A percentile compares a stretch with the other conserved stretches of the same genome.
These are phyloP conservation scores for Coemansia sp. DNA, from an alignment of 192 early-diverging fungal genomes.

Conservation along the genomic window DNA sequence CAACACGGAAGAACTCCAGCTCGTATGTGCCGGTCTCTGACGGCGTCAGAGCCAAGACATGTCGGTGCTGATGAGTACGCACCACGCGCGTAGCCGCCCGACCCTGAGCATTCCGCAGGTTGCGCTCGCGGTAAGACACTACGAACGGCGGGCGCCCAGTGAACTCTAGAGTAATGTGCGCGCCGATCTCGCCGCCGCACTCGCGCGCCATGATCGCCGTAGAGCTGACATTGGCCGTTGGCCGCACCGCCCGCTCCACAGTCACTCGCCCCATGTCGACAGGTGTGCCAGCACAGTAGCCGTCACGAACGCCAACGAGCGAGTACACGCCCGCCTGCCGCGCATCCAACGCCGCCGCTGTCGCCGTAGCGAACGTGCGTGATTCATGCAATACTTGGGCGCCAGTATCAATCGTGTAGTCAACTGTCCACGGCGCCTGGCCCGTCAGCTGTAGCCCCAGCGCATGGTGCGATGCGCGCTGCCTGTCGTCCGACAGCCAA, in stretches of 20 bases:
- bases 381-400: conserved; percentile 16
- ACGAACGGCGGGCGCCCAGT: conserved; percentile 48
- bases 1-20: conserved; percentile 52
- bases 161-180: conserved; percentile 46
- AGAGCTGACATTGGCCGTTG: conserved; percentile 32
- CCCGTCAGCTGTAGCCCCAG: conserved; percentile 36
- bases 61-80: conserved; percentile 38
- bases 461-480: conserved; percentile 37
- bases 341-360: conserved; percentile 29
- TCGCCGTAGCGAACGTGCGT: conserved; percentile 10
- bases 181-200: conserved; percentile 55
- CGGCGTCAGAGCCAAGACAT: conserved; percentile 40
- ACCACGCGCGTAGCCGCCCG: conserved; percentile 28
- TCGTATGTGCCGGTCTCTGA: conserved; percentile 47
- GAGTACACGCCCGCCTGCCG: conserved; percentile 33
- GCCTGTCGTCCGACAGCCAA: conserved; percentile 43
- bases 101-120: conserved; percentile 34
- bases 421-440: conserved; percentile 44
- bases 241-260: conserved; percentile 28
- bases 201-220: conserved; percentile 50
- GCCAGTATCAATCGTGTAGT: conserved; percentile 30
- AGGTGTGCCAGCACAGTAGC: conserved; percentile 26
- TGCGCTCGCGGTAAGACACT: conserved; percentile 50
- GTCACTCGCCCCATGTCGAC: conserved; percentile 20
- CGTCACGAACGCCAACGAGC: conserved; percentile 33